A percentile compares a stretch with the other conserved stretches of the same genome.
Conservation (phyloP, 1,284 basidiomycete genomes). For the Cutaneotrichosporon sp. region DNA sequence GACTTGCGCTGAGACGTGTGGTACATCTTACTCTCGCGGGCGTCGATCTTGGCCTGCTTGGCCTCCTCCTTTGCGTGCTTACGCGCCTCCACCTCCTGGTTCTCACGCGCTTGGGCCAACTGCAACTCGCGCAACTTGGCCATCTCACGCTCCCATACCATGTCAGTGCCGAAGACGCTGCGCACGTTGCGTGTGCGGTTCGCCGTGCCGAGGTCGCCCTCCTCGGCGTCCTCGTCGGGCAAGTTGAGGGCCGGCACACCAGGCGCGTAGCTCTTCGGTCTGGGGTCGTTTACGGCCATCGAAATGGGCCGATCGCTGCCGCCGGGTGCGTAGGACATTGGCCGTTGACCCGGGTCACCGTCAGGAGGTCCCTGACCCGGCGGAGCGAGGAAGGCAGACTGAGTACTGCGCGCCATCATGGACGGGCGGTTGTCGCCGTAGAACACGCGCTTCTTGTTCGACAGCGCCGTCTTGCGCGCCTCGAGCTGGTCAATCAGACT, state of each 20-base stretch:
- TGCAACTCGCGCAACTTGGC: slow-evolving; percentile 41
- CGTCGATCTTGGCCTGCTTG: slow-evolving; percentile 15
- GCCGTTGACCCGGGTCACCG: not conserved
- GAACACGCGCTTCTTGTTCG: slow-evolving; percentile 46
- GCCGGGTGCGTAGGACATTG: slow-evolving; percentile 7
- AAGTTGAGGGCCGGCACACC: slow-evolving; percentile 13
- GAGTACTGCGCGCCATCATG: slow-evolving; percentile 46
- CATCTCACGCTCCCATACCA: slow-evolving; percentile 51
- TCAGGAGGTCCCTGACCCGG: not conserved
- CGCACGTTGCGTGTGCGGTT: slow-evolving; percentile 34
- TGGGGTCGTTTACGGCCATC: not conserved
- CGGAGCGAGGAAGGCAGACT: slow-evolving; percentile 20
- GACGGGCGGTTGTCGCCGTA: slow-evolving; percentile 50
- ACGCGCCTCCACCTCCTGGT: slow-evolving; percentile 25
- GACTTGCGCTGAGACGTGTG: slow-evolving; percentile 9
- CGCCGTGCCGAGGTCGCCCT: slow-evolving; percentile 4
- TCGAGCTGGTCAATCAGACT: slow-evolving; percentile 53
- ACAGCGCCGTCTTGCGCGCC: slow-evolving; percentile 43
- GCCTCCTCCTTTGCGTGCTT: slow-evolving; percentile 16
- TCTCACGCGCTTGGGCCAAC: slow-evolving; percentile 30
- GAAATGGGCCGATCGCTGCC: not conserved
- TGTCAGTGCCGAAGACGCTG: slow-evolving; percentile 51
- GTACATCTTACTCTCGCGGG: slow-evolving; percentile 13
- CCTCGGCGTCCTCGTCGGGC: slow-evolving; percentile 16
- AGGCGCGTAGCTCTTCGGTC: slow-evolving; percentile 1